Percentiles rank a stretch among this genome's conserved stretches.
These are phyloP conservation scores for Clitopilus hobsonii DNA, from an alignment of 768 basidiomycete genomes.

Conservation along the genomic window DNA sequence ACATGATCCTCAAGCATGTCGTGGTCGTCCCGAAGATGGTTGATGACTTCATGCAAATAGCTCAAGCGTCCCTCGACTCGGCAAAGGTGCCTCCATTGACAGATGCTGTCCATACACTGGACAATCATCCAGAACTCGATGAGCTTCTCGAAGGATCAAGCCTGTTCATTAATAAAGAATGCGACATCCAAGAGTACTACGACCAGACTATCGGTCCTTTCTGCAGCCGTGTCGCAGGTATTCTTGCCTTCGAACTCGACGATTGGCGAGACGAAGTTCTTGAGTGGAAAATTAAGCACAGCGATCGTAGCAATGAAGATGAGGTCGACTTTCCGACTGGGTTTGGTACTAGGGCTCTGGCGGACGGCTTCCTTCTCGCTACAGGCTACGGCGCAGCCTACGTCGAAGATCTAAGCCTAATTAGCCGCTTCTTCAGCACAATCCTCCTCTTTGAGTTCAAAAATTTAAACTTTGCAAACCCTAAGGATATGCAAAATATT, in stretches of 20 bases:
- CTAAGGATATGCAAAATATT: neutral
- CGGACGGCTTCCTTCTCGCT: neutral
- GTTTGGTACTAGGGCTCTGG: neutral
- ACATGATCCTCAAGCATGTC: neutral
- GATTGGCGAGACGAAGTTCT: neutral
- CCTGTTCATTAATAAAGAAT: neutral
- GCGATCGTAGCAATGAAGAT: neutral
- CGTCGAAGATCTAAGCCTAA: too few relatives aligned
- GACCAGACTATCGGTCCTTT: neutral
- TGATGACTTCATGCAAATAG: neutral
- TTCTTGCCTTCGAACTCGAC: neutral
- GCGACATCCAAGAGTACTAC: neutral
- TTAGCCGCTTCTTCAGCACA: neutral
- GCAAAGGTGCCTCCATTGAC: too few relatives aligned
- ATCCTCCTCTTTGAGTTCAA: neutral
- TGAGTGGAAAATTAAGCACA: neutral
- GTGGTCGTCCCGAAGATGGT: neutral
- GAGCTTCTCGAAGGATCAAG: too few relatives aligned
- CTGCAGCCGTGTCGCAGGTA: neutral
- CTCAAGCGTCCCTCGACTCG: neutral
- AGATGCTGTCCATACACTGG: too few relatives aligned
- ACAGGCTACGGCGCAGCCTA: neutral
- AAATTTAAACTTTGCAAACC: neutral
- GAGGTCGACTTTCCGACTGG: neutral
- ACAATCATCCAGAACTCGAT: too few relatives aligned